phyloP scores from a whole-genome alignment of 129 eudicot species.

The Dittrichia graveolens region DNA sequence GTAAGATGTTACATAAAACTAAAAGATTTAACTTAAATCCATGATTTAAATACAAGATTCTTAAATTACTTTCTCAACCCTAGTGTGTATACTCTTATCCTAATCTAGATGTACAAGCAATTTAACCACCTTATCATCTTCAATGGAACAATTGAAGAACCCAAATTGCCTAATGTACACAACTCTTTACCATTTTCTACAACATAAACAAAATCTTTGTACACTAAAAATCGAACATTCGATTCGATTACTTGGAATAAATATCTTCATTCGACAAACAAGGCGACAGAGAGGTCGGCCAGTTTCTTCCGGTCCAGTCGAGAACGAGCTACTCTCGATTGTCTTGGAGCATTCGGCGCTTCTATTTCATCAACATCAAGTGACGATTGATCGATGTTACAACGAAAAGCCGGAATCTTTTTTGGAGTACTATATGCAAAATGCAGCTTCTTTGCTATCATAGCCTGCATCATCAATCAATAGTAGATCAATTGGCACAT shows the following conservation, averaged over 20 bases:
- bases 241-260: slow-evolving; percentile 32
- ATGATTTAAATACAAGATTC: neutral
- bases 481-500: neutral
- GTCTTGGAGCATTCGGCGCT: slow-evolving; percentile 83
- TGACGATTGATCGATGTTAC: slow-evolving; percentile 38
- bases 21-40: slow-evolving; percentile 10
- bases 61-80: neutral
- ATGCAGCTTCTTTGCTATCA: slow-evolving; percentile 70
- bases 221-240: slow-evolving; percentile 15
- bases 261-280: slow-evolving; percentile 52
- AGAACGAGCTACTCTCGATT: slow-evolving; percentile 49
- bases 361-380: slow-evolving; percentile 44
- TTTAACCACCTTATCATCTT: slow-evolving; percentile 33
- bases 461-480: slow-evolving; percentile 53
- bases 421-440: slow-evolving; percentile 77
- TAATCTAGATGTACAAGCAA: slow-evolving; percentile 37
- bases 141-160: slow-evolving; percentile 49
- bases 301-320: slow-evolving; percentile 57
- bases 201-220: slow-evolving; percentile 21
- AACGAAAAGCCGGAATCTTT: slow-evolving; percentile 54
- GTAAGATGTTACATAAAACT: slow-evolving; percentile 12
- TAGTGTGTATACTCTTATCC: slow-evolving; percentile 9
- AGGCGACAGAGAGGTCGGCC: slow-evolving; percentile 59
- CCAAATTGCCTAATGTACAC: slow-evolving; percentile 37
- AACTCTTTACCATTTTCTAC: slow-evolving; percentile 25